These are phyloP conservation scores for Antitrichia curtipendula DNA, from an alignment of 225 moss, liverwort and hornwort species.

Conservation along the genomic window DNA sequence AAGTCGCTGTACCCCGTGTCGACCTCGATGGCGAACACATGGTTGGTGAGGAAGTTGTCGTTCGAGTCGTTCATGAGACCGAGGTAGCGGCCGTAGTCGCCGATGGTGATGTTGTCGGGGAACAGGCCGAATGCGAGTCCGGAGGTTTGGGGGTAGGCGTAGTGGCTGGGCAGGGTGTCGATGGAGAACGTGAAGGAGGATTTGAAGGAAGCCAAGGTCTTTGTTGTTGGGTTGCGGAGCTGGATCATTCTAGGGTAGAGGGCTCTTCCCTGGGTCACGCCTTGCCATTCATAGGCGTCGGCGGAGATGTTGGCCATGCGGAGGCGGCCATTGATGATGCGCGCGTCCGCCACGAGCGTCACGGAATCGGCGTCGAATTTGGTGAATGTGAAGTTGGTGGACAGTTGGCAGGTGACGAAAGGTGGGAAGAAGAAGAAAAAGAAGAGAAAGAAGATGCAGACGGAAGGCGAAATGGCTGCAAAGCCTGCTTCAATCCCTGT, in stretches of 20 bases:
- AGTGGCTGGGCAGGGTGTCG: not conserved
- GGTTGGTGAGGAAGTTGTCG: constrained; percentile 6
- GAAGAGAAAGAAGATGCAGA: not conserved
- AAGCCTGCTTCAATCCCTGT: not conserved
- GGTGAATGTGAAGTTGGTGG: constrained; percentile 8
- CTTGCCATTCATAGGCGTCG: not conserved
- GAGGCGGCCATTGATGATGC: not conserved
- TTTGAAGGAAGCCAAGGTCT: constrained; percentile 11
- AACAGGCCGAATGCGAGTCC: constrained; percentile 21
- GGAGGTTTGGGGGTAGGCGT: not conserved
- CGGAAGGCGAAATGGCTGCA: not conserved
- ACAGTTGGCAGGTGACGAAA: not conserved
- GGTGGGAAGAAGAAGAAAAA: not conserved
- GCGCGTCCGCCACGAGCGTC: not conserved
- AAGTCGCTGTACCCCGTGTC: constrained; percentile 10
- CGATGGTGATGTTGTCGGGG: not conserved
- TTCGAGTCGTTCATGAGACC: not conserved
- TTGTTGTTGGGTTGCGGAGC: not conserved
- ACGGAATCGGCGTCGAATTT: constrained; percentile 4
- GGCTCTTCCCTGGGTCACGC: not conserved
- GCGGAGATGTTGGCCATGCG: not conserved
- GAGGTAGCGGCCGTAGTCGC: not conserved
- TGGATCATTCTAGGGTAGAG: not conserved
- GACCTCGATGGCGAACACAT: constrained; percentile 25
- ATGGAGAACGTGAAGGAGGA: constrained; percentile 29